phyloP scores from a whole-genome alignment of 345 rosid genomes.

The Populus alba region DNA sequence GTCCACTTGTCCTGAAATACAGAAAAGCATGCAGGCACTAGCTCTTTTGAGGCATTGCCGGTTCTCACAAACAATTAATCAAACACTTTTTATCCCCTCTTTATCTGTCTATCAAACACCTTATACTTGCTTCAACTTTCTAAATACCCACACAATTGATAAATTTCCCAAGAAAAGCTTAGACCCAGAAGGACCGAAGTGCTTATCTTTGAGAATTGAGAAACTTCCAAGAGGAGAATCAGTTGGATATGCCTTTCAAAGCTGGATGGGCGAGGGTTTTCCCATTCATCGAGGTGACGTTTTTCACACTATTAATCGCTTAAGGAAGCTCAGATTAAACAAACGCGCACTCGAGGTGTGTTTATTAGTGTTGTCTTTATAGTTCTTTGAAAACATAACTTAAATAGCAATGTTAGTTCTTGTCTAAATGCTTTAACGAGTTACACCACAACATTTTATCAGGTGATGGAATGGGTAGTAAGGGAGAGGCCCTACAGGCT shows the following conservation, averaged over 20 bases:
- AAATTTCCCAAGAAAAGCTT: slow-evolving; percentile 9
- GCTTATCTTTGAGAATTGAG: slow-evolving; percentile 76
- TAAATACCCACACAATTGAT: slow-evolving; percentile 28
- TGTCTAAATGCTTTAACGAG: slow-evolving; percentile 2
- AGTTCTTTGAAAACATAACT: neutral
- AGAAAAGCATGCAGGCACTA: slow-evolving; percentile 29
- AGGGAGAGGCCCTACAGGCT: slow-evolving; percentile 82
- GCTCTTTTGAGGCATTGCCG: slow-evolving; percentile 25
- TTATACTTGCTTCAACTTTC: slow-evolving; percentile 20
- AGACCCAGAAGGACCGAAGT: slow-evolving; percentile 34
- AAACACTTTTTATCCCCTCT: slow-evolving; percentile 31
- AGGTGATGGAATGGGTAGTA: slow-evolving; percentile 96
- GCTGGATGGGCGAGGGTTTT: slow-evolving; percentile 84
- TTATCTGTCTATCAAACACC: slow-evolving; percentile 6
- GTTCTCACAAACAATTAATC: slow-evolving; percentile 53
- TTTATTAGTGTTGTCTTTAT: neutral
- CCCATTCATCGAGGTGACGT: slow-evolving; percentile 76
- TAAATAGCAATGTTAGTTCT: neutral
- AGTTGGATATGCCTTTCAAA: slow-evolving; percentile 69
- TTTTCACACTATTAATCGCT: slow-evolving; percentile 70
- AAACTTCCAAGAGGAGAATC: slow-evolving; percentile 55
- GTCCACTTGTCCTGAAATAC: neutral
- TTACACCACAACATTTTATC: slow-evolving; percentile 4
- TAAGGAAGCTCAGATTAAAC: slow-evolving; percentile 63
- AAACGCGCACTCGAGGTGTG: slow-evolving; percentile 77